Base-by-base conservation (phyloP, 148 eudicot genomes). In the Fallopia convolvulus region DNA sequence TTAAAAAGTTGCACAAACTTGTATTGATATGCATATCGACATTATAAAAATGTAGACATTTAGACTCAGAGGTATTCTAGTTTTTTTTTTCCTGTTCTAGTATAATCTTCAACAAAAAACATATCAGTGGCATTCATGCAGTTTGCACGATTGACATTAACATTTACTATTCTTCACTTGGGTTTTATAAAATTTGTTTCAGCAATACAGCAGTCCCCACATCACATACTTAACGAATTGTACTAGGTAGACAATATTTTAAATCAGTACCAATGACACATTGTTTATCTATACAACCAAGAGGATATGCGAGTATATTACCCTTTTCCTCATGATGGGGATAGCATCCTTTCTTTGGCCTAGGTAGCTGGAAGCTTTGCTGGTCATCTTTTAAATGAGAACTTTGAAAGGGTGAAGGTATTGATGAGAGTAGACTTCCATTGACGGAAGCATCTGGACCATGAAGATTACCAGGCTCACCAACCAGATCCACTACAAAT, bases 401-500 rank as follows among this genome's bases (percentile, higher is more conserved):
- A 48, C 84, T 81, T 77, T 87, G 92, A 79, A 91, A 83, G 48
- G 97, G 97, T 74, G 97, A 89, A 78, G 93, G 90, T 74, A 92
- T 84, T 7, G 91, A 83, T 52, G 88, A 79, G 83, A 86, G 82
- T 71, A 83, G 72, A 79, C 89, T 79, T 77, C 93, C 92, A 81
- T 88, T 95, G 76, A 95, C 81, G 13, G 97, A 91, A 80, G 99
- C 87, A 85, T 92, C 97, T 58, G 99, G 96, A 80, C 87, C 82
- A 70, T 85, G 87, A 50, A 95, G 53, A 77, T 79, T 83, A 81
- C 99, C 99, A 32, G 99, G 99, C 76, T 91, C 88, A 80, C 93
- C 89, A 77, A 95, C 85, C 79, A 95, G 85, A 86, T 95, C 99
- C 83, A 95, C 96, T 58, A 95, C 92, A 83, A 84, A 95, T 79